Base-by-base conservation (phyloP, 139 green algal species). In the Parachlorella kessleri region DNA sequence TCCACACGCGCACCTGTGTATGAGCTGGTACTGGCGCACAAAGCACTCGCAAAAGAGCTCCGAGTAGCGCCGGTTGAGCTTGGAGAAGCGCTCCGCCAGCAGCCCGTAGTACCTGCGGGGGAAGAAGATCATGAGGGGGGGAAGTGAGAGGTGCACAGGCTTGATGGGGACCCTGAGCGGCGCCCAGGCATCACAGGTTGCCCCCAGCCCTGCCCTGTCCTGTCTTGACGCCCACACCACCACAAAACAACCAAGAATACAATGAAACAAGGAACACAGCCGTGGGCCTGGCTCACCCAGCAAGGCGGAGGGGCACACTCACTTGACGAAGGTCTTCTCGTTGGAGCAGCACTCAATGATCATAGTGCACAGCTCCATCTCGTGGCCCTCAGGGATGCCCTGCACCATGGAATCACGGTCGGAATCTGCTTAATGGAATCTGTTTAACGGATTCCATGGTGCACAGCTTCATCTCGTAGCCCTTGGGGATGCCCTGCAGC, bases 321-420 rank as follows among this genome's bases (percentile, higher is more conserved):
- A 89, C 78, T 84, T 88, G 69, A 88, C 76, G 66, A 87, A 92
- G 7, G 87, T 92, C 70, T 91, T 90, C 66, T 90, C 86, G 84
- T 98, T 94, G 53, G 79, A 92, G 89, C 93, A 98, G 88, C 96
- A 99, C 86, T 99, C 96, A 36, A 98, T 93, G 73, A 99, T 90
- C 96, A 99, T 99, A 36, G 92, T 94, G 32, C 90, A 91, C 39
- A 99, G 76, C 87, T 98, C 96, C 70, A 88, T 88, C 86, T 97
- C 92, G 75, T 93, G 88, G 0, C 89, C 91, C 0, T 71, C 75
- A 2, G 83, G 78, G 63, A 88, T 84, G 69, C 77, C 77, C 76
- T 81, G 76, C 76, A 75, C 9, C 10, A 3, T 0, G 23, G 33
- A 3, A 66, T 30, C 8, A 33, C 7, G n/a, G 32, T 28, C 59